Evolutionary conservation across 306 rosid species (phyloP).

Genomic region (Rosa lucieae): DNA sequence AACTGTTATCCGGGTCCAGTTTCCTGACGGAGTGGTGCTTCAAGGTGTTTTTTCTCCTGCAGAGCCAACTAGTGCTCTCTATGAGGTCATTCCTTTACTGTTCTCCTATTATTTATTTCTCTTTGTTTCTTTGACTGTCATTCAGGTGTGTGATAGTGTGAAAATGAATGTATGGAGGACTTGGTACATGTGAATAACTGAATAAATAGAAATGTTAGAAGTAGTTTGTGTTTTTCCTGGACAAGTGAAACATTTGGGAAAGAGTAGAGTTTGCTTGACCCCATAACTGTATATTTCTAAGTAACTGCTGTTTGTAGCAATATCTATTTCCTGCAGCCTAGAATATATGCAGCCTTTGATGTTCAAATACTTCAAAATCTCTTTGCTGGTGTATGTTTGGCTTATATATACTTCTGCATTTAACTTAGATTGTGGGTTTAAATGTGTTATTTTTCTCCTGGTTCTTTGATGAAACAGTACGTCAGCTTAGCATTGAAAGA

Average conservation of each 20-base stretch:
- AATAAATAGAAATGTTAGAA: background rate
- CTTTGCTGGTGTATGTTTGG: background rate
- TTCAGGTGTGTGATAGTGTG: background rate
- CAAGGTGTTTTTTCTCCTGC: conserved; percentile 82
- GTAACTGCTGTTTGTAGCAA: background rate
- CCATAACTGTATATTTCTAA: background rate
- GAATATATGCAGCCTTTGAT: background rate
- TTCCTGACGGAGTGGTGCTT: conserved; percentile 94
- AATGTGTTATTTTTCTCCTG: conserved; percentile 4
- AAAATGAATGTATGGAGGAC: background rate
- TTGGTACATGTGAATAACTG: conserved; percentile 17
- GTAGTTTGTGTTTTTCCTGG: background rate
- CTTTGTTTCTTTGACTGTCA: background rate
- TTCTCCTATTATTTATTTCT: conserved; percentile 5
- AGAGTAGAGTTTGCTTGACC: background rate
- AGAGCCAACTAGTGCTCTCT: conserved; percentile 72
- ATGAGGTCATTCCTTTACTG: conserved; percentile 61
- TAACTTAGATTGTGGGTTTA: conserved; percentile 11
- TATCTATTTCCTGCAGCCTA: background rate
- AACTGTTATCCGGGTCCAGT: conserved; percentile 78
- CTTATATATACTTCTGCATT: background rate
- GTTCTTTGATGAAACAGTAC: conserved; percentile 46
- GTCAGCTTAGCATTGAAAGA: conserved; percentile 73
- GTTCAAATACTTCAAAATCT: background rate
- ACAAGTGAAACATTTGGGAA: background rate